Conservation (phyloP, 179 eudicot genomes). For the Silene vulgaris region DNA sequence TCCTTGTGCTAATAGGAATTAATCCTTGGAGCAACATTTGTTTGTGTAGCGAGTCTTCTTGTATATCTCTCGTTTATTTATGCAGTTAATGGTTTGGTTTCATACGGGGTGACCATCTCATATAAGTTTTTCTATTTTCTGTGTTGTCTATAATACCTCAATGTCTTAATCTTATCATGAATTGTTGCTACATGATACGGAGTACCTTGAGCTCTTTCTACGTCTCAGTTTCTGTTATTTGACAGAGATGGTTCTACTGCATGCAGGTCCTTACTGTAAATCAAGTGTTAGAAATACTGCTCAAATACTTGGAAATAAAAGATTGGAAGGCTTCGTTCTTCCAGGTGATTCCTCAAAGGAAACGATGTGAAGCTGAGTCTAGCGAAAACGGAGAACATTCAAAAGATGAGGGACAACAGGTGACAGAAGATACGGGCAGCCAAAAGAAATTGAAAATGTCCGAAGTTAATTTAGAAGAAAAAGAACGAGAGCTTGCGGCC, state of each 20-base stretch:
- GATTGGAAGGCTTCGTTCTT: conserved; percentile 90
- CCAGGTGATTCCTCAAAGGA: conserved; percentile 77
- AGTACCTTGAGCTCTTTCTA: not conserved
- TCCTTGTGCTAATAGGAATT: too few relatives aligned
- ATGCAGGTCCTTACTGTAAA: conserved; percentile 85
- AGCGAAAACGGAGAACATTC: conserved; percentile 26
- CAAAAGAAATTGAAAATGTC: conserved; percentile 37
- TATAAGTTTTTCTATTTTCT: too few relatives aligned
- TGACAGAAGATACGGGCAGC: conserved; percentile 28
- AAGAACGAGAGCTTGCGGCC: conserved; percentile 8
- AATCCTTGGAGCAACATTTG: too few relatives aligned
- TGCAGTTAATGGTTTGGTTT: too few relatives aligned
- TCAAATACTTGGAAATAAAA: conserved; percentile 77
- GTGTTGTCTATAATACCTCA: too few relatives aligned
- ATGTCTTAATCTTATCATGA: too few relatives aligned
- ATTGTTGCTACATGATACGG: not conserved
- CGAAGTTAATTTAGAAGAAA: conserved; percentile 22
- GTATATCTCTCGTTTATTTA: too few relatives aligned
- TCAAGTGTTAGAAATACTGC: conserved; percentile 88
- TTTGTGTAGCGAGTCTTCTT: too few relatives aligned
- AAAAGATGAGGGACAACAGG: conserved; percentile 30
- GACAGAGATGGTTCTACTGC: not conserved
- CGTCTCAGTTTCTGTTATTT: not conserved
- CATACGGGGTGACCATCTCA: too few relatives aligned
- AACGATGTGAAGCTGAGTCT: conserved; percentile 48